Base-by-base conservation (phyloP, 2,329 filamentous ascomycete genomes). In the Podosphaera aphanis region DNA sequence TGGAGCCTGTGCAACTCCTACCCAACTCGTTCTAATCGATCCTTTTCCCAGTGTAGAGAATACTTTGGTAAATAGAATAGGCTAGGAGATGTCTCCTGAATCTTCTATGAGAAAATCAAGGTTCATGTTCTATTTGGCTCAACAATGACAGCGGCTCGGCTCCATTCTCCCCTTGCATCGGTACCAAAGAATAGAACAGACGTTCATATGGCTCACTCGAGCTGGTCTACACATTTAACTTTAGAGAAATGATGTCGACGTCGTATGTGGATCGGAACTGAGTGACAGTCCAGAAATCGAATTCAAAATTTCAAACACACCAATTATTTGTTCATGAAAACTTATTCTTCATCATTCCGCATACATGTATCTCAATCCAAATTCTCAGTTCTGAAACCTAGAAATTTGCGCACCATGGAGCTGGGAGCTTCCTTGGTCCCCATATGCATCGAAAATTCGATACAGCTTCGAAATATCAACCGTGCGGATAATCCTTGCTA, bases 341-440 rank as follows among this genome's bases (percentile, higher is more conserved):
- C 23, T 8, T 5, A 8, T 25, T 25, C 23, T 5, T 8, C 8
- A 5, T 25, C 23, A 25, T 5, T 25, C 8, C 23, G 23, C 23
- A 8, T 4, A 25, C 23, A 25, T 25, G 23, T 25, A 25, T 41
- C 33, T 47, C 21, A 37, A 48, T 38, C 33, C 37, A 48, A 43
- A 46, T 19, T 11, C 39, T 38, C 37, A 45, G 43, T 27, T 47
- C 46, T 44, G 31, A 42, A 46, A 46, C 43, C 43, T 45, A 31
- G 36, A 43, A 42, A 25, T 44, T 45, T 43, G 46, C 35, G 29
- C 5, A 33, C 29, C 8, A 13, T 33, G 15, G 29, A 13, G 11
- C 29, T 33, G 29, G 29, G 29, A 33, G 29, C 29, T 33, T 33
- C 29, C 29, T 13, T 33, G 29, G 13, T 13, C 15, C 11, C 29